Evolutionary conservation across 768 basidiomycete species (phyloP), one percentile per base, ranked within the genome.

Genomic region (Naganishia friedmannii): DNA sequence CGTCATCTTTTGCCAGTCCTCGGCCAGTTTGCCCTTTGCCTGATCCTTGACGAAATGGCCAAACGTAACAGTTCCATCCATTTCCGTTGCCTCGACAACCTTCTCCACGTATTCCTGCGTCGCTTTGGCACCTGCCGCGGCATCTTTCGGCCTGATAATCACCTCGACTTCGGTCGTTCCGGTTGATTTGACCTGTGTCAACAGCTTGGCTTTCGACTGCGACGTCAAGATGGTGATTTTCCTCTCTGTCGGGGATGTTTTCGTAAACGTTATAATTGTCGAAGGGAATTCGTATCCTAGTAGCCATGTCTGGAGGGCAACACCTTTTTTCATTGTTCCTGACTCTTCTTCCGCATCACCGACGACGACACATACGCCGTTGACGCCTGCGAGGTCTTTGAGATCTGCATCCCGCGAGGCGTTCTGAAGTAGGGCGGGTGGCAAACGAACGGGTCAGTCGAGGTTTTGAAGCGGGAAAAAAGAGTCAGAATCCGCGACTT

Each of bases 281-380:
- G 93, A 92, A 2, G 95, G 96, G 77, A 98, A 98, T 81, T 99
- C 95, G 81, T 93, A 98, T 17, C 94, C 95, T 46, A 98, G 86
- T 21, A 99, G 85, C 91, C 93, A 96, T 78, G 93, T 94, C 95
- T 96, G 74, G 29, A 73, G 29, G 68, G 92, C 92, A 29, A 90
- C 90, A 13, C 76, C 76, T 63, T 93, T 91, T 79, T 93, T 95
- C 70, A 89, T 87, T 75, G 92, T 87, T n/a, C 90, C 88, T 75
- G 91, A 90, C 74, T 97, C 95, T 76, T 97, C 93, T 6, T 81
- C 82, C 17, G 81, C 79, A 57, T 81, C 81, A 8, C 83, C 83
- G 23, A 82, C 80, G 13, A 84, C 73, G 53, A 84, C 72, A 31
- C 80, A 74, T 15, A 84, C 32, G 31, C 75, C 73, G n/a, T 79